Evolutionary conservation across 2,329 filamentous ascomycete species (phyloP).

Genomic region (Fusarium virguliforme): DNA sequence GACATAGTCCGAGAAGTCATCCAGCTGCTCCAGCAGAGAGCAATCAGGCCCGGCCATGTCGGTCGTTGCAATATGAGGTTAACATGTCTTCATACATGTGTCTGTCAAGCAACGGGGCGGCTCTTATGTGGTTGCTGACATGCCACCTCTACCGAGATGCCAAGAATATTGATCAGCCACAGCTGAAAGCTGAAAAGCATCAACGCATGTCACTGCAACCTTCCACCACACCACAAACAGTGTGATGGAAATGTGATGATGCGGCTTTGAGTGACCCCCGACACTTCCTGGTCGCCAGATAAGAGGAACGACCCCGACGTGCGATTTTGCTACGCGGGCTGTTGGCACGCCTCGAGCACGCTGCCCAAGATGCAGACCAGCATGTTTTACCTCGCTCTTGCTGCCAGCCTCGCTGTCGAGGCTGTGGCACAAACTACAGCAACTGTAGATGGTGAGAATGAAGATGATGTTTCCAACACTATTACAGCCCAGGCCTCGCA

Average conservation of each 20-base stretch:
- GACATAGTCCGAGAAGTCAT: conserved; percentile 33
- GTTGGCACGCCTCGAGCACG: background rate
- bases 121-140: background rate
- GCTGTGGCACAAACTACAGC: background rate
- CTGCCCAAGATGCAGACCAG: background rate
- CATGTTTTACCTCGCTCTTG: background rate
- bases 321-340: background rate
- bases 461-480: background rate
- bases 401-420: background rate
- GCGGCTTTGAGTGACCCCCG: background rate
- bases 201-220: background rate
- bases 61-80: background rate
- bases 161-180: conserved; percentile 11
- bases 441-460: background rate
- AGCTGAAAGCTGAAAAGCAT: conserved; percentile 1
- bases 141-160: background rate
- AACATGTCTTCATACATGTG: background rate
- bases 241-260: background rate
- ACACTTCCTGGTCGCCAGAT: background rate
- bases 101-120: background rate
- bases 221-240: background rate
- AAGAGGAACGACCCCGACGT: background rate
- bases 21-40: conserved; percentile 13
- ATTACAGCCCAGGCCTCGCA: background rate
- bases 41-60: conserved; percentile 17